Percentiles rank a stretch among this genome's conserved stretches.
Conservation (phyloP, 192 early-diverging fungal genomes). For the Backusella westeae region DNA sequence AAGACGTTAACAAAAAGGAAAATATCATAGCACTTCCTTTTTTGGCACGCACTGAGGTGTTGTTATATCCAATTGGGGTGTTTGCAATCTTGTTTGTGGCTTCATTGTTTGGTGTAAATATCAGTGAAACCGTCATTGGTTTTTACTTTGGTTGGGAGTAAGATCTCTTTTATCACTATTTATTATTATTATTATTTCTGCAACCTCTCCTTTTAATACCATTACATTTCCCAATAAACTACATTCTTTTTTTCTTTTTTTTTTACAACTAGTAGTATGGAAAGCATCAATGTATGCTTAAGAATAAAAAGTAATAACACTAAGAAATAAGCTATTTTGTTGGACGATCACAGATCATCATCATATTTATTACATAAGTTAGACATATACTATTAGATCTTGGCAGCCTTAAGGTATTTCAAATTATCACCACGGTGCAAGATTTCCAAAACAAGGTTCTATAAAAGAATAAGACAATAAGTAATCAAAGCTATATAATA, state of each 20-base stretch:
- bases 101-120: slow-evolving; percentile 73
- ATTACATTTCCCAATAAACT: neutral
- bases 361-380: slow-evolving; percentile 1
- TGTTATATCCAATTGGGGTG: slow-evolving; percentile 84
- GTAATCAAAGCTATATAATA: neutral
- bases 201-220: neutral
- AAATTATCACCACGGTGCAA: slow-evolving; percentile 15
- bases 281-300: neutral
- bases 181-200: neutral
- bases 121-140: slow-evolving; percentile 70
- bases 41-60: slow-evolving; percentile 82
- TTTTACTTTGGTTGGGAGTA: slow-evolving; percentile 67
- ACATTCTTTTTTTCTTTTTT: neutral
- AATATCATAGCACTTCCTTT: slow-evolving; percentile 82
- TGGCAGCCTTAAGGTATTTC: neutral
- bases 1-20: neutral
- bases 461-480: neutral
- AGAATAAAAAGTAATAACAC: neutral
- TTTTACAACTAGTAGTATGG: neutral
- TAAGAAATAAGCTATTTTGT: neutral
- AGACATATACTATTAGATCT: slow-evolving; percentile 9
- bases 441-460: slow-evolving; percentile 22
- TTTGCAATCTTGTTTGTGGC: slow-evolving; percentile 57
- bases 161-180: neutral
- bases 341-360: neutral